Conservation (phyloP, 2,329 filamentous ascomycete species). For the Cytospora mali region DNA sequence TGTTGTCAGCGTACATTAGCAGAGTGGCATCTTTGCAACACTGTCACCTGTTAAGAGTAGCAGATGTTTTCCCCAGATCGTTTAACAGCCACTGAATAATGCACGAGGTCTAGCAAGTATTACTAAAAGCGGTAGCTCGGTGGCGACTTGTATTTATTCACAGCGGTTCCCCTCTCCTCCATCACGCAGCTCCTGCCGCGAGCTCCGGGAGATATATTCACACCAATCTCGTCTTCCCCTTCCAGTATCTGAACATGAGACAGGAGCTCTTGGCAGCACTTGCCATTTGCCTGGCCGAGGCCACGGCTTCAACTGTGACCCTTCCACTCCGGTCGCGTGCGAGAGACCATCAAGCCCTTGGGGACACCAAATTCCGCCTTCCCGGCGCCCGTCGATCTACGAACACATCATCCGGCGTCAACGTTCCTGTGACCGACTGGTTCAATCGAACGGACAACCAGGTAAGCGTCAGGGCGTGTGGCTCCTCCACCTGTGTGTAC, state of each 20-base stretch:
- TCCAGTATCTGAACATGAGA: not conserved
- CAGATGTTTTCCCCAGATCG: not conserved
- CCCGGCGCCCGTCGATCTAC: not conserved
- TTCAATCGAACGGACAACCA: conserved; percentile 26
- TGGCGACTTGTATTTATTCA: not conserved
- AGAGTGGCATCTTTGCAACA: not conserved
- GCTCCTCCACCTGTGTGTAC: not conserved
- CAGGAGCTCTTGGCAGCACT: not conserved
- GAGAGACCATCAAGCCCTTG: not conserved
- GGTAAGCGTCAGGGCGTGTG: not conserved
- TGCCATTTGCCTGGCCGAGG: not conserved
- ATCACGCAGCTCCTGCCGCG: not conserved
- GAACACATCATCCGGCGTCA: not conserved
- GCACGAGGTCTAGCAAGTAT: not conserved
- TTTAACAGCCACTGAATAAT: not conserved
- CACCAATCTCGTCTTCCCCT: not conserved
- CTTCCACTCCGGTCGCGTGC: conserved; percentile 19
- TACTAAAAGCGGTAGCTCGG: not conserved
- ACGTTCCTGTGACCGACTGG: conserved; percentile 26
- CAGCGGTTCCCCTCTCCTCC: not conserved
- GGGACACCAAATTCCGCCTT: not conserved
- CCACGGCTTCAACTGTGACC: conserved; percentile 13
- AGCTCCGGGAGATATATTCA: not conserved
- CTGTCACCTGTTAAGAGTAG: not conserved
- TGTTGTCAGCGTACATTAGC: not conserved